These are phyloP conservation scores for Pythium pyrilobum DNA, from an alignment of 352 stramenopile species.

Conservation along the genomic window DNA sequence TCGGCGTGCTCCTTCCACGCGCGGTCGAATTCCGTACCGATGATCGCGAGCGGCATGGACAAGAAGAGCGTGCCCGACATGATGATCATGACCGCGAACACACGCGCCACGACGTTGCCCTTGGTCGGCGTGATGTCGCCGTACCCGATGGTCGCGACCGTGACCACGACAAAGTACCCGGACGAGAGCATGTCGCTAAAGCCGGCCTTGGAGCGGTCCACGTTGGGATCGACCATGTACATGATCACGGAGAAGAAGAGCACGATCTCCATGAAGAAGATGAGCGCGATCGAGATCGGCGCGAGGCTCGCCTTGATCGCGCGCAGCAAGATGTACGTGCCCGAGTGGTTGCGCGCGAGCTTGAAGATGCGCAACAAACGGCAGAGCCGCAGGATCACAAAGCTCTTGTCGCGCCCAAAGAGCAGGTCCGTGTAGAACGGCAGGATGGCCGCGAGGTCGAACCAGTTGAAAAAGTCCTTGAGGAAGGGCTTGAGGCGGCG, in stretches of 20 bases:
- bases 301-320: constrained; percentile 68
- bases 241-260: constrained; percentile 77
- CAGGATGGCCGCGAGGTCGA: constrained; percentile 60
- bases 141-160: constrained; percentile 70
- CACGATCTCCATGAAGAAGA: constrained; percentile 80
- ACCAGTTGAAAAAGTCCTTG: constrained; percentile 80
- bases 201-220: constrained; percentile 49
- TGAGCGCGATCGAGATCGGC: constrained; percentile 71
- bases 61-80: constrained; percentile 81
- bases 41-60: constrained; percentile 83
- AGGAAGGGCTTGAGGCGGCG: constrained; percentile 61
- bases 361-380: constrained; percentile 78
- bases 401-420: constrained; percentile 67
- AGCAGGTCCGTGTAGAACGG: constrained; percentile 76
- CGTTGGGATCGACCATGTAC: constrained; percentile 75
- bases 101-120: constrained; percentile 53
- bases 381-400: constrained; percentile 64
- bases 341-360: constrained; percentile 69
- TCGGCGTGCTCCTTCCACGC: constrained; percentile 75
- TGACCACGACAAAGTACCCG: constrained; percentile 74
- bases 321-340: constrained; percentile 70
- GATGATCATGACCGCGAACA: constrained; percentile 78
- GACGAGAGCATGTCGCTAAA: constrained; percentile 74
- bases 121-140: constrained; percentile 74
- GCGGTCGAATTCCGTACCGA: constrained; percentile 78